phyloP scores from a whole-genome alignment of 192 early-diverging fungal species.

The Backusella macrospora region DNA sequence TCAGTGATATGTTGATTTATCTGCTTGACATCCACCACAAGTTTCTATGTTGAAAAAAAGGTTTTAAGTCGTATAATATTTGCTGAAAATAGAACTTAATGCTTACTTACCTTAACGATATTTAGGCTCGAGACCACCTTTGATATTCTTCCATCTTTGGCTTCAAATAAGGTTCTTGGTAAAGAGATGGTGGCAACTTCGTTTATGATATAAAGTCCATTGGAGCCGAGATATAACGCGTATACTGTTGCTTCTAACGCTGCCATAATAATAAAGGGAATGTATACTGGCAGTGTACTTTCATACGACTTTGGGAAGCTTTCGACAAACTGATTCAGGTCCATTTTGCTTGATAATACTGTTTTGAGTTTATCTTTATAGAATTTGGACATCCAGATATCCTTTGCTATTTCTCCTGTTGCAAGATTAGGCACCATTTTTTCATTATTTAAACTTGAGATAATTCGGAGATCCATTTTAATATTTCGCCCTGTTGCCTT shows the following conservation, averaged over 20 bases:
- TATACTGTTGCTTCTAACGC: background rate
- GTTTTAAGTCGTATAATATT: no score
- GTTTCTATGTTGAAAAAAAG: no score
- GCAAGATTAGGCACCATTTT: background rate
- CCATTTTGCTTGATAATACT: background rate
- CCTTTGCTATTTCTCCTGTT: background rate
- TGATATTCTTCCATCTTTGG: background rate
- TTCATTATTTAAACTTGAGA: background rate
- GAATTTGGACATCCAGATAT: background rate
- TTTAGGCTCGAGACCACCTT: background rate
- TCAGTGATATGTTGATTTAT: no score
- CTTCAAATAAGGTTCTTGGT: background rate
- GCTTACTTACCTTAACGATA: background rate
- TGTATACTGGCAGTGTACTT: background rate
- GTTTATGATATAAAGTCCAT: background rate
- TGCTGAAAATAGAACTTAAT: no score
- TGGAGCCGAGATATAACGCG: background rate
- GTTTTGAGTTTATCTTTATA: slow-evolving; percentile 8
- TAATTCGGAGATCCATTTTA: background rate
- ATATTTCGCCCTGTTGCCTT: background rate
- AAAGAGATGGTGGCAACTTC: slow-evolving; percentile 7
- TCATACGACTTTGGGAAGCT: background rate
- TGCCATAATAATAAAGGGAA: background rate
- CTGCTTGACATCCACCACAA: no score
- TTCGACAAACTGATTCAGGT: background rate